Evolutionary conservation across 192 early-diverging fungal genomes (phyloP), one percentile per base, ranked within the genome.

Genomic region (Cetraspora pellucida): DNA sequence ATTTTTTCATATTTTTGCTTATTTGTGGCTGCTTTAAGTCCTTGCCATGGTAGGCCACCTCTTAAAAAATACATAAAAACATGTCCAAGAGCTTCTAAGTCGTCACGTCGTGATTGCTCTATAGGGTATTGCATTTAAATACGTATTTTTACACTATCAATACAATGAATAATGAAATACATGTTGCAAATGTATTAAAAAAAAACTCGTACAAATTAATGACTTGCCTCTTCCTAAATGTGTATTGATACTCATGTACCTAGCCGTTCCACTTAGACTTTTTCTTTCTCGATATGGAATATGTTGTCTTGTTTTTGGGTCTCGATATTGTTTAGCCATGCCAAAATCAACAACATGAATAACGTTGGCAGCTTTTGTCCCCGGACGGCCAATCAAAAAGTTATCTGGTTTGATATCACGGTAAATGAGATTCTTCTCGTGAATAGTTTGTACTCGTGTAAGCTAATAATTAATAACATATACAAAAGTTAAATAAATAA

Each of bases 1-100:
- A 99, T 99, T 82, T 97, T 95, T 81, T 99, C 97, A 82, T 99
- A 99, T 78, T 99, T 99, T 89, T 99, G 96, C 81, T 97, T 96
- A 88, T 99, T 99, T 74, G 95, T 97, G 19, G 92, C 93, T 1
- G 97, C 97, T 85, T 97, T 98, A 25, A 99, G 83, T 6, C 97
- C 97, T 84, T 99, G 97, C 97, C 97, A 99, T 16, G 97, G 97
- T 61, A 99, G 85, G 25, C 88, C 88, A 27, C 96, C 95, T 61
- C 95, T 89, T 83, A 99, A 86, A 82, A 99, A 97, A 86, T 99
- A 99, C 90, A 99, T 94, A 75, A 99, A 96, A 11, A 99, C 97
- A 82, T 99, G 97, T 52, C 97, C 97, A 69, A 99, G 90, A 28
- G 96, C 95, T 81, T 99, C 96, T 73, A 99, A 83, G 77, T 99